Evolutionary conservation across 306 rosid genomes (phyloP).

Genomic region (Morella rubra): DNA sequence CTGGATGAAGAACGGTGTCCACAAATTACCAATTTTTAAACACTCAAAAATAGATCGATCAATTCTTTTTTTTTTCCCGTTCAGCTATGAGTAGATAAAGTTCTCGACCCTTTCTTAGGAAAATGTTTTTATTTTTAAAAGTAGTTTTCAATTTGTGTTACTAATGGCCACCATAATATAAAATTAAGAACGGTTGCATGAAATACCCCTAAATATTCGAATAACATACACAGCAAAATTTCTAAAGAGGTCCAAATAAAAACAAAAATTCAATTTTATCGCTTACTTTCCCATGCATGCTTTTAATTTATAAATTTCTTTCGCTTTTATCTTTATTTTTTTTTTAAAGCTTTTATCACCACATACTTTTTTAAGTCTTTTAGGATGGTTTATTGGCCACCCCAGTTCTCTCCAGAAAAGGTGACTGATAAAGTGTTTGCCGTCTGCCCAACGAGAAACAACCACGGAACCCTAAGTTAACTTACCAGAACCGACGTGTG

Average conservation of each 20-base stretch:
- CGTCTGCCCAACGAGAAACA: conserved; percentile 50
- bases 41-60: background rate
- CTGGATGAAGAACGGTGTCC: background rate
- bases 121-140: too few relatives aligned
- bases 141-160: too few relatives aligned
- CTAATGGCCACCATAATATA: too few relatives aligned
- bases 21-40: background rate
- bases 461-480: conserved; percentile 32
- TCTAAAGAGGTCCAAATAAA: too few relatives aligned
- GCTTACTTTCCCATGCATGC: too few relatives aligned
- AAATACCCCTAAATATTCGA: too few relatives aligned
- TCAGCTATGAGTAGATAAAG: too few relatives aligned
- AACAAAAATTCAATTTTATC: too few relatives aligned
- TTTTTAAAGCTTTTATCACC: background rate
- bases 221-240: too few relatives aligned
- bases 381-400: background rate
- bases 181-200: too few relatives aligned
- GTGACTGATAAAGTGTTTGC: conserved; percentile 20
- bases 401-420: background rate
- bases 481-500: conserved; percentile 31
- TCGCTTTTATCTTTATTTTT: background rate
- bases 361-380: background rate
- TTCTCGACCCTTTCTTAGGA: too few relatives aligned
- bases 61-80: background rate
- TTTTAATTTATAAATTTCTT: too few relatives aligned